A percentile compares a stretch with the other conserved stretches of the same genome.
These are phyloP conservation scores for Kwoniella shivajii DNA, from an alignment of 1,284 basidiomycete species.

Conservation along the genomic window DNA sequence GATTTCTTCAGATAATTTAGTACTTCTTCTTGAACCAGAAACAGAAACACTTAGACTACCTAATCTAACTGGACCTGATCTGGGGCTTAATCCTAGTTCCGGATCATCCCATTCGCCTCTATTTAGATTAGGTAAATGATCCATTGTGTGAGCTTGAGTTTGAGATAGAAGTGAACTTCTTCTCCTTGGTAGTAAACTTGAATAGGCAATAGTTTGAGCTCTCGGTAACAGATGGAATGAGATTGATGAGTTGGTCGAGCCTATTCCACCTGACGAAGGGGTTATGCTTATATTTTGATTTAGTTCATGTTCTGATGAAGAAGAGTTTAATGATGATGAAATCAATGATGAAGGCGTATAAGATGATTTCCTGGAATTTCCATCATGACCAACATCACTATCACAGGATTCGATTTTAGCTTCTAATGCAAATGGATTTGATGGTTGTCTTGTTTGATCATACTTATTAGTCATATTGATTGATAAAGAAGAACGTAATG, in stretches of 20 bases:
- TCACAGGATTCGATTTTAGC: conserved; percentile 2
- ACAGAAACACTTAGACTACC: background rate
- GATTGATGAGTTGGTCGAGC: conserved; percentile 2
- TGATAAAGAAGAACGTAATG: background rate
- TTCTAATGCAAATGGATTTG: conserved; percentile 7
- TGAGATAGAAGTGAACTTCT: conserved; percentile 2
- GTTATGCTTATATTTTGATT: background rate
- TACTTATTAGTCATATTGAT: no score
- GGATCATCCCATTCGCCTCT: conserved; percentile 16
- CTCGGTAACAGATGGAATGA: background rate
- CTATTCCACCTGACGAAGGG: background rate
- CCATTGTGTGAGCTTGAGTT: background rate
- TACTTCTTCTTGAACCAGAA: background rate
- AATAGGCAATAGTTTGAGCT: conserved; percentile 5
- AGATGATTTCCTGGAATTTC: background rate
- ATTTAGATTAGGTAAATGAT: conserved; percentile 8
- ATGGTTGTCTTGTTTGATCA: background rate
- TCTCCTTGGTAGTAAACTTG: conserved; percentile 13
- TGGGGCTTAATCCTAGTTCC: conserved; percentile 16
- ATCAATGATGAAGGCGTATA: background rate
- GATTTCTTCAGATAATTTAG: conserved; percentile 1
- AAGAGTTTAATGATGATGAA: conserved; percentile 2
- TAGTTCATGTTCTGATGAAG: background rate
- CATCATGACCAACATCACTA: no score
- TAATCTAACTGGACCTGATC: conserved; percentile 9